Conservation (phyloP, 2,329 filamentous ascomycete genomes). For the Emergomyces africanus region DNA sequence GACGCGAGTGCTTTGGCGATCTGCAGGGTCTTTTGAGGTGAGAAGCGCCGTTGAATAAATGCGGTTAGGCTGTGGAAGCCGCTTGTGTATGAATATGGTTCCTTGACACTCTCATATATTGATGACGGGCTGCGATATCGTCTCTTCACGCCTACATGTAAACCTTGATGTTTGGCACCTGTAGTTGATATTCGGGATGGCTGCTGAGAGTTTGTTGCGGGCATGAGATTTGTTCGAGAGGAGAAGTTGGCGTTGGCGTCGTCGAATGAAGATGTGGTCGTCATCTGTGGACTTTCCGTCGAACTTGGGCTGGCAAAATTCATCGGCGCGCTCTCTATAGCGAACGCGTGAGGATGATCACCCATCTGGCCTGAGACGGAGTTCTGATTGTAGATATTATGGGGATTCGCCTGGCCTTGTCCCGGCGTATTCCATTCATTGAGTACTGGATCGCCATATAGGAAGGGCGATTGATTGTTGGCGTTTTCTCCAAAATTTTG, state of each 20-base stretch:
- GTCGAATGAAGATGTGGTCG: conserved; percentile 29
- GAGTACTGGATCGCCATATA: conserved; percentile 34
- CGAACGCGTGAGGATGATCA: conserved; percentile 44
- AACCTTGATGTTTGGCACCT: conserved; percentile 29
- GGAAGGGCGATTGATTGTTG: conserved; percentile 30
- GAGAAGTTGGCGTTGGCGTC: conserved; percentile 19
- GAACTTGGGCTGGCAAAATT: conserved; percentile 47
- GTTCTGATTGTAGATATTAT: conserved; percentile 24
- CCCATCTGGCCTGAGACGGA: conserved; percentile 29
- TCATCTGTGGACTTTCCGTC: conserved; percentile 40
- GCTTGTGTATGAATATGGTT: conserved; percentile 81
- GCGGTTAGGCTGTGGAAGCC: conserved; percentile 82
- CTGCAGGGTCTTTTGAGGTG: conserved; percentile 60
- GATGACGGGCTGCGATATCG: conserved; percentile 60
- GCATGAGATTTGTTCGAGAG: conserved; percentile 14
- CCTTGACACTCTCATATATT: conserved; percentile 79
- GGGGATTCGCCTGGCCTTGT: conserved; percentile 12
- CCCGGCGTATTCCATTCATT: conserved; percentile 30
- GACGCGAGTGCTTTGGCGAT: conserved; percentile 81
- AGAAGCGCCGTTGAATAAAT: conserved; percentile 66
- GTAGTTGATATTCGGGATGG: conserved; percentile 30
- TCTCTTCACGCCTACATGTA: conserved; percentile 32
- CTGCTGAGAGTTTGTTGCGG: conserved; percentile 20
- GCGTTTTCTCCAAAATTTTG: conserved; percentile 35
- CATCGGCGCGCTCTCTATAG: conserved; percentile 45